phyloP scores from a whole-genome alignment of 2,329 filamentous ascomycete species.

The Aureobasidium sp. region DNA sequence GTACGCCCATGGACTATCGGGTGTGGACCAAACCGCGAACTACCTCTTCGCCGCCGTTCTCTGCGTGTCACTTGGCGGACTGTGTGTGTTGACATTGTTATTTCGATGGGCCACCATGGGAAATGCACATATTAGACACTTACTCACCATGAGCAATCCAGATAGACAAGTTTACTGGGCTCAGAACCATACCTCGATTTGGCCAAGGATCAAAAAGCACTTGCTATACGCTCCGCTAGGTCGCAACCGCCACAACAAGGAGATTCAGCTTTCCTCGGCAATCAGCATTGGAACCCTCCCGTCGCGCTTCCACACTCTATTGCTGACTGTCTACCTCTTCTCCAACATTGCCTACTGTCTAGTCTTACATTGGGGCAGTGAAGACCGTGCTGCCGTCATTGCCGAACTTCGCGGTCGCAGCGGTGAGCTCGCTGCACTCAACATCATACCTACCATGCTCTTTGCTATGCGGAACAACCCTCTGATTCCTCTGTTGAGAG shows the following conservation, averaged over 20 bases:
- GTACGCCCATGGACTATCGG: conserved; percentile 39
- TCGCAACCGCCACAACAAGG: conserved; percentile 68
- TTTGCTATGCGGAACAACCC: conserved; percentile 91
- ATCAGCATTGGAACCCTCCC: conserved; percentile 71
- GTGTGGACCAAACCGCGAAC: conserved; percentile 43
- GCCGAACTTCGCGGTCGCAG: conserved; percentile 81
- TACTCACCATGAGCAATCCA: conserved; percentile 38
- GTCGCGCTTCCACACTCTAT: conserved; percentile 66
- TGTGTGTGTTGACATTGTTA: conserved; percentile 33
- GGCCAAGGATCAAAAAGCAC: conserved; percentile 58
- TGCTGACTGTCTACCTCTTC: conserved; percentile 60
- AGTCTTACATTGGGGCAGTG: conserved; percentile 52
- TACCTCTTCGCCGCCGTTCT: conserved; percentile 41
- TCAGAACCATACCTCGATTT: conserved; percentile 37
- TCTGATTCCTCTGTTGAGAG: conserved; percentile 69
- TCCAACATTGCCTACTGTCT: conserved; percentile 74
- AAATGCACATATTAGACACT: conserved; percentile 39
- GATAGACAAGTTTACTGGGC: conserved; percentile 41
- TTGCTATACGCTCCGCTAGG: conserved; percentile 65
- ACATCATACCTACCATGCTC: conserved; percentile 86
- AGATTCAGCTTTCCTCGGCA: conserved; percentile 61
- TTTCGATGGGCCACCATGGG: conserved; percentile 38
- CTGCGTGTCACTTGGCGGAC: conserved; percentile 30
- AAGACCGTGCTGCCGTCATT: conserved; percentile 49
- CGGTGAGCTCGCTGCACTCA: conserved; percentile 76